Evolutionary conservation across 495 filamentous ascomycete species (phyloP).

Genomic region (Hypoxylon trugodes): DNA sequence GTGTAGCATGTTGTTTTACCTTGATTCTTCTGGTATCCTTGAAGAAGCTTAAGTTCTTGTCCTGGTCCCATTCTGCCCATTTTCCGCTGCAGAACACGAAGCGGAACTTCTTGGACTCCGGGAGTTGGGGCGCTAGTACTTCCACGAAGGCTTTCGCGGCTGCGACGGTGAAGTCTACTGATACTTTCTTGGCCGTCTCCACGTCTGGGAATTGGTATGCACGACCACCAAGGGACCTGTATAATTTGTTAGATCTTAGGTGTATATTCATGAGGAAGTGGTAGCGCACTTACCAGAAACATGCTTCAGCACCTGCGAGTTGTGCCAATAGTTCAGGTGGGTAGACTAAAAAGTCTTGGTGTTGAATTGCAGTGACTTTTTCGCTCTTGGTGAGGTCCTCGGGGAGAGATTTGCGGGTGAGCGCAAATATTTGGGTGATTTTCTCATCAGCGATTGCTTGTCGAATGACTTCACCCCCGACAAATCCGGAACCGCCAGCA

Average conservation of each 20-base stretch:
- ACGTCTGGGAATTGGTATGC: constrained; percentile 42
- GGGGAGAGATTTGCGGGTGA: constrained; percentile 55
- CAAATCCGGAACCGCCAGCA: constrained; percentile 61
- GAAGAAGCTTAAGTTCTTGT: constrained; percentile 53
- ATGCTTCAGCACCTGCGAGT: constrained; percentile 60
- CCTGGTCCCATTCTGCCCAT: constrained; percentile 56
- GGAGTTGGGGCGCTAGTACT: constrained; percentile 31
- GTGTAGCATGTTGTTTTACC: constrained; percentile 35
- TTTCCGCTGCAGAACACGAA: constrained; percentile 63
- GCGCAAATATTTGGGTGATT: constrained; percentile 59
- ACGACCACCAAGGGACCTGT: constrained; percentile 46
- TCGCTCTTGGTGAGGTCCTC: constrained; percentile 35
- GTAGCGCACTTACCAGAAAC: constrained; percentile 55
- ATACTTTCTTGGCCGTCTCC: constrained; percentile 45
- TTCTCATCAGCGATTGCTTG: constrained; percentile 53
- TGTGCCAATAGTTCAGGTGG: constrained; percentile 47
- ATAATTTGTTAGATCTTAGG: background rate
- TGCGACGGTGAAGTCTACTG: constrained; percentile 55
- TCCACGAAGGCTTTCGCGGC: constrained; percentile 52
- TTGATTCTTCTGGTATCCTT: constrained; percentile 54
- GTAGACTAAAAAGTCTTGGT: constrained; percentile 58
- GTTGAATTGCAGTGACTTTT: constrained; percentile 55
- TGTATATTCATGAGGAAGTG: background rate
- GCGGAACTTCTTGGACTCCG: constrained; percentile 51
- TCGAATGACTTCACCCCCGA: constrained; percentile 57